Evolutionary conservation across 805 yeast species (phyloP).

Genomic region (Nadsonia fulvescens): DNA sequence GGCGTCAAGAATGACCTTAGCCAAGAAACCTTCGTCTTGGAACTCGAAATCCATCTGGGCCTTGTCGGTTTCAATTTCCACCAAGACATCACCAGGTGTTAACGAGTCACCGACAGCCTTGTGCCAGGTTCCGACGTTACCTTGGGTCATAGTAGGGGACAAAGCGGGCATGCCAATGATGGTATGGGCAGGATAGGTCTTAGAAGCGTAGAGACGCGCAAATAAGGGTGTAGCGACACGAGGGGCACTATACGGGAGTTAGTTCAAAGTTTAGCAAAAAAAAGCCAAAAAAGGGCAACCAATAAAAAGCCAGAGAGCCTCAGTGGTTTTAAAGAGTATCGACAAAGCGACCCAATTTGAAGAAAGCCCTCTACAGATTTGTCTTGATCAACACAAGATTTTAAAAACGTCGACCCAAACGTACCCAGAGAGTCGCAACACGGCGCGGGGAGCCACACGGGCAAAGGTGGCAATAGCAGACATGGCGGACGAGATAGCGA

Average conservation of each 20-base stretch:
- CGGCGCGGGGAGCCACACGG: no score
- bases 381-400: no score
- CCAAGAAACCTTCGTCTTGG: conserved; percentile 81
- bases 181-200: conserved; percentile 59
- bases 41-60: conserved; percentile 97
- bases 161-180: conserved; percentile 95
- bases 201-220: conserved; percentile 21
- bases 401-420: no score
- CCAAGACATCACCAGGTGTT: conserved; percentile 86
- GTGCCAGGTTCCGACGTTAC: conserved; percentile 78
- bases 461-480: no score
- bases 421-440: no score
- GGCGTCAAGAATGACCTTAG: conserved; percentile 66
- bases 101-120: conserved; percentile 79
- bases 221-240: conserved; percentile 9
- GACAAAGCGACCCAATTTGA: no score
- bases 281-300: conserved; percentile 1
- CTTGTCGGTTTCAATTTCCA: conserved; percentile 95
- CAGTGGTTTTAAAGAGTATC: background rate
- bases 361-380: no score
- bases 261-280: conserved; percentile 5
- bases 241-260: conserved; percentile 4
- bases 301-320: background rate
- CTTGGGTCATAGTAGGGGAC: conserved; percentile 99
- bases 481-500: no score